phyloP scores from a whole-genome alignment of 1,284 basidiomycete species.

The Rhodofomes roseus region DNA sequence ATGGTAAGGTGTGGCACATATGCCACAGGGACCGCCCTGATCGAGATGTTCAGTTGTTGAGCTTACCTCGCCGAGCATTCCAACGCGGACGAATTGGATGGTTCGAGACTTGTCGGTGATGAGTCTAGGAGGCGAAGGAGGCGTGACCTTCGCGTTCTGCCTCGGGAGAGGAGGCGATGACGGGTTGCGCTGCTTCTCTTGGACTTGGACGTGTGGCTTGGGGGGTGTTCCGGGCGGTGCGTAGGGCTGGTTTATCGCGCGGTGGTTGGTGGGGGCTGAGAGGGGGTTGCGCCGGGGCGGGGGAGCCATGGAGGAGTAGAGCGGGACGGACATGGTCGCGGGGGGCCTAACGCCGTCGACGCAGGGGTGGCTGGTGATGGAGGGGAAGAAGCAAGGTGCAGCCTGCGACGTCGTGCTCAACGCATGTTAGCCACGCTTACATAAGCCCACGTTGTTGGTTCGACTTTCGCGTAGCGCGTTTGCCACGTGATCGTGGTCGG shows the following conservation, averaged over 20 bases:
- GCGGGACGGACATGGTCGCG: slow-evolving; percentile 24
- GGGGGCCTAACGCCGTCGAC: slow-evolving; percentile 31
- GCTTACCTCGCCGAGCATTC: slow-evolving; percentile 84
- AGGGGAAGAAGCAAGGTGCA: background rate
- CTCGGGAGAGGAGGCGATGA: slow-evolving; percentile 64
- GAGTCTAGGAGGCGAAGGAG: slow-evolving; percentile 77
- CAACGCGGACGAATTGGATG: slow-evolving; percentile 63
- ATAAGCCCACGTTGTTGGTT: slow-evolving; percentile 20
- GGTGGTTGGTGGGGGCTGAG: slow-evolving; percentile 25
- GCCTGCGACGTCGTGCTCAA: slow-evolving; percentile 9
- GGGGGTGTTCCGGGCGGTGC: slow-evolving; percentile 23
- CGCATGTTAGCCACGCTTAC: slow-evolving; percentile 18
- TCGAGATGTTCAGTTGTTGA: background rate
- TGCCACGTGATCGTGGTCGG: slow-evolving; percentile 13
- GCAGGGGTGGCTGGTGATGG: slow-evolving; percentile 7
- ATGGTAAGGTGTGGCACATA: too few relatives aligned
- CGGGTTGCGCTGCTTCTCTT: slow-evolving; percentile 22
- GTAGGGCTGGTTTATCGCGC: slow-evolving; percentile 22
- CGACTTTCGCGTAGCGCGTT: slow-evolving; percentile 18
- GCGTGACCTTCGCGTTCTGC: slow-evolving; percentile 78
- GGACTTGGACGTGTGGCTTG: slow-evolving; percentile 17
- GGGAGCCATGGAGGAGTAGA: slow-evolving; percentile 23
- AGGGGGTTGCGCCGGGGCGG: slow-evolving; percentile 32
- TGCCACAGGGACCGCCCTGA: too few relatives aligned
- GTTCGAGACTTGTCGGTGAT: slow-evolving; percentile 66